Evolutionary conservation across 331 rosid species (phyloP).

Genomic region (Erythrophleum ivorense): DNA sequence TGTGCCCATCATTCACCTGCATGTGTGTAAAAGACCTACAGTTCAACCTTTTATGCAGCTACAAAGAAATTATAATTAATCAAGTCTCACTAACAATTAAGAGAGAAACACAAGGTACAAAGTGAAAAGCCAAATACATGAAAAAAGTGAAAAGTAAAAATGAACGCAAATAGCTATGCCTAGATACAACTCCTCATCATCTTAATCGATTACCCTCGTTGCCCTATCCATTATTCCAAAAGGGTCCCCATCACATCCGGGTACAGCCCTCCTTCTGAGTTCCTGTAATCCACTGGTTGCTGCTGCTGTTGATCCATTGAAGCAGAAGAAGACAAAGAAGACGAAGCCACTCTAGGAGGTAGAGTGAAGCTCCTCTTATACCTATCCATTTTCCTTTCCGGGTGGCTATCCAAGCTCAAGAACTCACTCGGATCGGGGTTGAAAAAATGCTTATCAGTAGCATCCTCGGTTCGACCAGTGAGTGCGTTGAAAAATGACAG

Average conservation of each 20-base stretch:
- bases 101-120: constrained; percentile 45
- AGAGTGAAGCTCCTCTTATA: constrained; percentile 83
- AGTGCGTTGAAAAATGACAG: constrained; percentile 84
- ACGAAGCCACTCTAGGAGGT: constrained; percentile 79
- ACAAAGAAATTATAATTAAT: constrained; percentile 44
- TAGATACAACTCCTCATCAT: constrained; percentile 47
- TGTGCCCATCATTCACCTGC: background rate
- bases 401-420: constrained; percentile 85
- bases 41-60: constrained; percentile 11
- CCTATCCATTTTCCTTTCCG: constrained; percentile 66
- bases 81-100: constrained; percentile 51
- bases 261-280: constrained; percentile 81
- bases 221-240: constrained; percentile 62
- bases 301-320: constrained; percentile 70
- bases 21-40: background rate
- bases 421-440: constrained; percentile 63
- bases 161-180: constrained; percentile 56
- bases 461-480: constrained; percentile 78
- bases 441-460: constrained; percentile 62
- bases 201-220: background rate
- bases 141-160: constrained; percentile 24
- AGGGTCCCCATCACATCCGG: constrained; percentile 88
- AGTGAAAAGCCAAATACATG: constrained; percentile 49
- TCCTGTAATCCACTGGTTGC: constrained; percentile 64
- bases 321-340: constrained; percentile 71